phyloP scores from a whole-genome alignment of 805 yeast genomes.

The Teunomyces kruisii region DNA sequence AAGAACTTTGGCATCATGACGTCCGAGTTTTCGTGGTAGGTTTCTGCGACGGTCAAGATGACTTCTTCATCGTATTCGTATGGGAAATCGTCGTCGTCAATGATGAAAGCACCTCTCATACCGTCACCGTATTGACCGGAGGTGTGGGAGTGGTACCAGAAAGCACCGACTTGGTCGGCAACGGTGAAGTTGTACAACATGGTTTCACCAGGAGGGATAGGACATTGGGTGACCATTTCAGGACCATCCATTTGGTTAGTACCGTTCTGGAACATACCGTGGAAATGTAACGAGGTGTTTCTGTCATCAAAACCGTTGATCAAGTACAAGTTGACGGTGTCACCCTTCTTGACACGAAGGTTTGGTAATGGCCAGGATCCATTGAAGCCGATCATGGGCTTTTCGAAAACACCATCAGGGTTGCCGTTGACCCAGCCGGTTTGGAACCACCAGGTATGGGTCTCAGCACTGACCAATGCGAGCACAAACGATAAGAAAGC shows the following conservation, averaged over 20 bases:
- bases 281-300: constrained; percentile 86
- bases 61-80: constrained; percentile 82
- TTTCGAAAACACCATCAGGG: constrained; percentile 62
- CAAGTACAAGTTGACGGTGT: constrained; percentile 68
- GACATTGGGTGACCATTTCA: constrained; percentile 84
- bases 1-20: constrained; percentile 58
- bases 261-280: constrained; percentile 84
- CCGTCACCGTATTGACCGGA: constrained; percentile 93
- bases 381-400: constrained; percentile 66
- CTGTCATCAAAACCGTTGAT: constrained; percentile 69
- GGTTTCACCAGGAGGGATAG: constrained; percentile 76
- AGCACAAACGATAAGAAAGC: constrained; percentile 3
- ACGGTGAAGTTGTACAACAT: constrained; percentile 87
- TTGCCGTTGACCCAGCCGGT: constrained; percentile 66
- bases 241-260: constrained; percentile 89
- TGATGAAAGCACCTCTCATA: constrained; percentile 74
- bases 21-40: constrained; percentile 74
- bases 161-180: constrained; percentile 80
- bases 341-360: constrained; percentile 74
- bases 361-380: constrained; percentile 87
- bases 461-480: constrained; percentile 32
- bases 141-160: constrained; percentile 97
- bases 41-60: constrained; percentile 68
- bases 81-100: constrained; percentile 68
- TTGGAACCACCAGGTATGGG: constrained; percentile 65